phyloP scores from a whole-genome alignment of 257 asterid species.

The Capsicum baccatum region DNA sequence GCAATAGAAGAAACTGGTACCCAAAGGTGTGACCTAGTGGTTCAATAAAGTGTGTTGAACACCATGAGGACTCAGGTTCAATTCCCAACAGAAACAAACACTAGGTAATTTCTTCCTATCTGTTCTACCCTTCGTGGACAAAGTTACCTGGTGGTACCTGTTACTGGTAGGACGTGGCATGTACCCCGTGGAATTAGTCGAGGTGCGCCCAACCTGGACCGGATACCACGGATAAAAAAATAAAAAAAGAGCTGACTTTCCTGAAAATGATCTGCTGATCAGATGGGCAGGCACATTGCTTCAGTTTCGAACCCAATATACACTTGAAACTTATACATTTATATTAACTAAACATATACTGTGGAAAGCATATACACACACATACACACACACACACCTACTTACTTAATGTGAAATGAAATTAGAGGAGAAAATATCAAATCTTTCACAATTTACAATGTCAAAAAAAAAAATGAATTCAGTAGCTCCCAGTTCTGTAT shows the following conservation, averaged over 20 bases:
- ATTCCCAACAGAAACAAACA: too few relatives aligned
- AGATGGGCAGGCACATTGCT: neutral
- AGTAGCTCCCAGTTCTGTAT: neutral
- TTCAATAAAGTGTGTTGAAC: too few relatives aligned
- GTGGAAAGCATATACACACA: neutral
- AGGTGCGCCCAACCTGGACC: too few relatives aligned
- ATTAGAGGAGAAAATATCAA: neutral
- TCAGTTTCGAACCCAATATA: neutral
- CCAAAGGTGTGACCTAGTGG: too few relatives aligned
- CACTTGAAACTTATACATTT: neutral
- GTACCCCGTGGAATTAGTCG: too few relatives aligned
- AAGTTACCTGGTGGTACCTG: too few relatives aligned
- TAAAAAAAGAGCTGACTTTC: neutral
- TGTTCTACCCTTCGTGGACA: too few relatives aligned
- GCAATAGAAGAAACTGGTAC: neutral
- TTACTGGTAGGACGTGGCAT: too few relatives aligned
- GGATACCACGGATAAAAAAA: neutral
- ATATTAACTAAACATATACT: neutral
- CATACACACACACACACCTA: neutral
- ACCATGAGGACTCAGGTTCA: too few relatives aligned
- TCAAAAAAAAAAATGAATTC: neutral
- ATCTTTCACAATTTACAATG: slow-evolving; percentile 8
- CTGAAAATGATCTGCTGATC: neutral
- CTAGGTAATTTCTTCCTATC: too few relatives aligned
- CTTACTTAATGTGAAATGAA: neutral